Evolutionary conservation across 1,284 basidiomycete genomes (phyloP).

Genomic region (Ustilago xerochloae): DNA sequence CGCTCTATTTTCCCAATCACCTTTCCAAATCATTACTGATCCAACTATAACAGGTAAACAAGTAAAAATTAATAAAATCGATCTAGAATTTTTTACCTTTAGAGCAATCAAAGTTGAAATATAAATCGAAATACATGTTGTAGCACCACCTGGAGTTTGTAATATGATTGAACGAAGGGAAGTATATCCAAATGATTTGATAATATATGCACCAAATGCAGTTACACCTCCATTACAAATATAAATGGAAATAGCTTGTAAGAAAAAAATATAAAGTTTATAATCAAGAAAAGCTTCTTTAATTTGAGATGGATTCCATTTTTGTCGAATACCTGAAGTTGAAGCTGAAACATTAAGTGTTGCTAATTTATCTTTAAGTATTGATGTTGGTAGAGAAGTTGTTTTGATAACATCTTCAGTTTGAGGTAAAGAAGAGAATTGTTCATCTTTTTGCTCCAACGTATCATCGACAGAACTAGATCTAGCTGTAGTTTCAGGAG

Average conservation of each 20-base stretch:
- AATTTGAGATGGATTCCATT: conserved; percentile 68
- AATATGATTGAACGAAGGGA: conserved; percentile 70
- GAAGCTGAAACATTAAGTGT: conserved; percentile 41
- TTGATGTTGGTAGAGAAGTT: conserved; percentile 26
- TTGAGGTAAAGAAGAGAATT: not conserved
- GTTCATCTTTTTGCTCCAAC: conserved; percentile 18
- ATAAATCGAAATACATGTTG: conserved; percentile 70
- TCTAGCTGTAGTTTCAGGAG: conserved; percentile 31
- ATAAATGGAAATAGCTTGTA: conserved; percentile 69
- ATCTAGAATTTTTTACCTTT: conserved; percentile 68
- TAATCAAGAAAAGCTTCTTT: conserved; percentile 70
- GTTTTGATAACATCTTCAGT: no score
- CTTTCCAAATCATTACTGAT: conserved; percentile 71
- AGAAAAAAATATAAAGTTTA: conserved; percentile 71
- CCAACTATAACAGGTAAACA: conserved; percentile 72
- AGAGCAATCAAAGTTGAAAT: conserved; percentile 69
- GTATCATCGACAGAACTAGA: conserved; percentile 10
- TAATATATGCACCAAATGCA: conserved; percentile 71
- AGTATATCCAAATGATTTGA: conserved; percentile 70
- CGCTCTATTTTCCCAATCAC: conserved; percentile 69
- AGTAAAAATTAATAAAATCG: conserved; percentile 69
- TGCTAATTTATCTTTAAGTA: conserved; percentile 33
- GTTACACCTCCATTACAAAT: conserved; percentile 69
- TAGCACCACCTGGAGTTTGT: conserved; percentile 68
- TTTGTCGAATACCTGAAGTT: conserved; percentile 35